Conservation (phyloP, 2,329 filamentous ascomycete species). For the Cercospora brassicicola region DNA sequence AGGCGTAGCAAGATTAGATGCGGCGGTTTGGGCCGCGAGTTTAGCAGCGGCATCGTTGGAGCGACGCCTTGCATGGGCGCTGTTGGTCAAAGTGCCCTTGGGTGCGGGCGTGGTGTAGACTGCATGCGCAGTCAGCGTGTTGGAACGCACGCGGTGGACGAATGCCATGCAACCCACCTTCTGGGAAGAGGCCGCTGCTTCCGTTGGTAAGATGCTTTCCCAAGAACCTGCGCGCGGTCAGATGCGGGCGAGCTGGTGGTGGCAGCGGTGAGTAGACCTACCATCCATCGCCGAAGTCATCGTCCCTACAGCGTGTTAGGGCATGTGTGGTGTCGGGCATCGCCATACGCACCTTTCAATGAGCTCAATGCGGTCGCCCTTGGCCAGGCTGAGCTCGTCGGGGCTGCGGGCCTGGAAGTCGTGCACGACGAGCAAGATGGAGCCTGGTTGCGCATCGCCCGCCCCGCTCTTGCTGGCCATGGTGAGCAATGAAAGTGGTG, state of each 20-base stretch:
- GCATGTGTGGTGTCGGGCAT: neutral
- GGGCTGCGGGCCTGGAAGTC: conserved; percentile 89
- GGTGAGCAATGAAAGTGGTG: neutral
- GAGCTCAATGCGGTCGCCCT: conserved; percentile 80
- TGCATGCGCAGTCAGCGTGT: conserved; percentile 30
- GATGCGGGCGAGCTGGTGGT: neutral
- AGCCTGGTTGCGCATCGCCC: conserved; percentile 35
- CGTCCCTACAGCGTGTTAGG: conserved; percentile 52
- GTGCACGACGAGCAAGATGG: conserved; percentile 68
- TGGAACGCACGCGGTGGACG: neutral
- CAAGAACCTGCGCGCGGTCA: conserved; percentile 59
- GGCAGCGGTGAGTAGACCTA: conserved; percentile 7
- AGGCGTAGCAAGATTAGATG: conserved; percentile 19
- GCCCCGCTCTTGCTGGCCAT: conserved; percentile 32
- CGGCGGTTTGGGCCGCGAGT: conserved; percentile 24
- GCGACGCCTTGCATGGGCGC: conserved; percentile 17
- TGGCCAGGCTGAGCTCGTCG: conserved; percentile 85
- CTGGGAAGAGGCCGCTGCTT: conserved; percentile 76
- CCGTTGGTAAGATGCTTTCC: conserved; percentile 71
- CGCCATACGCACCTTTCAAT: conserved; percentile 59
- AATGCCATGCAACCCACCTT: conserved; percentile 57
- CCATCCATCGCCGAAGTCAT: conserved; percentile 79
- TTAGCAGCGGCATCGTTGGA: conserved; percentile 19
- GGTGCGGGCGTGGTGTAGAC: conserved; percentile 44
- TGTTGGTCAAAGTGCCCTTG: conserved; percentile 36